Evolutionary conservation across 352 stramenopile genomes (phyloP).

Genomic region (Globisporangium cystogenes): DNA sequence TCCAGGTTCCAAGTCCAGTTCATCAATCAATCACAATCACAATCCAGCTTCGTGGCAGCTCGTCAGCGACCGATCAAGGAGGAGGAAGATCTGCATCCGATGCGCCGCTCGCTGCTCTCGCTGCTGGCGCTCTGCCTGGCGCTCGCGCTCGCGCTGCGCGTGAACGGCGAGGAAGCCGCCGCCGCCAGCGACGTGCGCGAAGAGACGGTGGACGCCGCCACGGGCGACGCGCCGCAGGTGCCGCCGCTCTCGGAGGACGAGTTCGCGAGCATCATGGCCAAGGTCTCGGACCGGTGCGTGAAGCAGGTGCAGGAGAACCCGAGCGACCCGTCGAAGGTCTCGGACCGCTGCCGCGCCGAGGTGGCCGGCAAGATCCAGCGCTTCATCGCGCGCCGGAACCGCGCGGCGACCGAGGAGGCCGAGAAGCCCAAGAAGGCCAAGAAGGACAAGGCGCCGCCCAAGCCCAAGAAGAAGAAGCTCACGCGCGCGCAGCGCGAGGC

Average conservation of each 20-base stretch:
- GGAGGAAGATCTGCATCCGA: conserved; percentile 10
- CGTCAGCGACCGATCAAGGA: background rate
- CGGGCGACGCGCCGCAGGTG: conserved; percentile 20
- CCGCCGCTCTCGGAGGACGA: conserved; percentile 48
- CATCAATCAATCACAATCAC: background rate
- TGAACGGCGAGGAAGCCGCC: conserved; percentile 13
- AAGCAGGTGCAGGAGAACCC: conserved; percentile 71
- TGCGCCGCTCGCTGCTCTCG: conserved; percentile 38
- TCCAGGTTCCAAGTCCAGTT: background rate
- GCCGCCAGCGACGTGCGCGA: conserved; percentile 28
- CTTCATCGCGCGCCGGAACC: conserved; percentile 42
- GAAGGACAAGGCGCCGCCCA: conserved; percentile 48
- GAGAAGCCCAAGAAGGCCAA: conserved; percentile 12
- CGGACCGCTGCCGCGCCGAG: conserved; percentile 55
- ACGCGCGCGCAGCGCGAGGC: conserved; percentile 45
- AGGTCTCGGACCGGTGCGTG: conserved; percentile 67
- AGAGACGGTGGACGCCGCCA: conserved; percentile 31
- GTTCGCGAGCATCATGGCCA: conserved; percentile 66
- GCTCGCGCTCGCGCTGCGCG: conserved; percentile 17
- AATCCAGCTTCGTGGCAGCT: too few relatives aligned
- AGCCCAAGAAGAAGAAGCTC: conserved; percentile 67
- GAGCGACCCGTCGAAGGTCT: conserved; percentile 50
- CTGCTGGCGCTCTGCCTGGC: conserved; percentile 43
- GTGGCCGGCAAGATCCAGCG: conserved; percentile 54
- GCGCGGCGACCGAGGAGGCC: conserved; percentile 18